Conservation (phyloP, 2,329 filamentous ascomycete genomes). For the Magnaporthiopsis incrustans region DNA sequence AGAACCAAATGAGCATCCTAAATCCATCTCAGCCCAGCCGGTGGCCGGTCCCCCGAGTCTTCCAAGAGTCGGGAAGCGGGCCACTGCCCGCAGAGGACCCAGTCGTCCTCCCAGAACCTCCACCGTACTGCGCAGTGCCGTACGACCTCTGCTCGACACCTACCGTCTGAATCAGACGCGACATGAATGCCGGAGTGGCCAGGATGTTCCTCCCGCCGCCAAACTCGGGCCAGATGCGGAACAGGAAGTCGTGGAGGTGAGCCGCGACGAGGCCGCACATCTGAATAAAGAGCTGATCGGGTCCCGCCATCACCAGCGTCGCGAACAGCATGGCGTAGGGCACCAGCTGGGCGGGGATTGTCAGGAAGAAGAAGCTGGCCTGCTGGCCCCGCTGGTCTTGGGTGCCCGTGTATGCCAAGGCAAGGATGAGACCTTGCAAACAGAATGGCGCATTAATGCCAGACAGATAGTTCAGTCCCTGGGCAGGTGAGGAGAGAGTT, state of each 20-base stretch:
- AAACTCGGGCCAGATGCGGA: conserved; percentile 79
- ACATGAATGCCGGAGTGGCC: conserved; percentile 64
- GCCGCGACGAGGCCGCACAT: conserved; percentile 76
- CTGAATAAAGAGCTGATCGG: conserved; percentile 53
- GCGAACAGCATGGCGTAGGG: conserved; percentile 73
- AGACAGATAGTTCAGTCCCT: conserved; percentile 45
- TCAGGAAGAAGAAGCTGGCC: conserved; percentile 73
- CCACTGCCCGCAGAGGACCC: conserved; percentile 33
- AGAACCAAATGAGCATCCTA: conserved; percentile 9
- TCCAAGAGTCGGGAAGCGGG: conserved; percentile 56
- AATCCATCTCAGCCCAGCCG: conserved; percentile 45
- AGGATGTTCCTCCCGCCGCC: conserved; percentile 75
- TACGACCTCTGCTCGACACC: conserved; percentile 41
- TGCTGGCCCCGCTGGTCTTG: conserved; percentile 77
- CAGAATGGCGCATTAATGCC: conserved; percentile 42
- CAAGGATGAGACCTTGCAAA: conserved; percentile 61
- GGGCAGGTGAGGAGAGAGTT: conserved; percentile 9
- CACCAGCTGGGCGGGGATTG: conserved; percentile 71
- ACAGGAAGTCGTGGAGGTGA: conserved; percentile 85
- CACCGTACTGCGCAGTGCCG: conserved; percentile 44
- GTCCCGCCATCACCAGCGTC: conserved; percentile 58
- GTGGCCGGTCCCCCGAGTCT: conserved; percentile 51
- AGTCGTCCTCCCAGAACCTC: conserved; percentile 30
- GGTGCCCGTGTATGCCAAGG: conserved; percentile 73
- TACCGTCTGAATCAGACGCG: conserved; percentile 52